Evolutionary conservation across 2,329 filamentous ascomycete genomes (phyloP).

Genomic region (Aspergillus candidus): DNA sequence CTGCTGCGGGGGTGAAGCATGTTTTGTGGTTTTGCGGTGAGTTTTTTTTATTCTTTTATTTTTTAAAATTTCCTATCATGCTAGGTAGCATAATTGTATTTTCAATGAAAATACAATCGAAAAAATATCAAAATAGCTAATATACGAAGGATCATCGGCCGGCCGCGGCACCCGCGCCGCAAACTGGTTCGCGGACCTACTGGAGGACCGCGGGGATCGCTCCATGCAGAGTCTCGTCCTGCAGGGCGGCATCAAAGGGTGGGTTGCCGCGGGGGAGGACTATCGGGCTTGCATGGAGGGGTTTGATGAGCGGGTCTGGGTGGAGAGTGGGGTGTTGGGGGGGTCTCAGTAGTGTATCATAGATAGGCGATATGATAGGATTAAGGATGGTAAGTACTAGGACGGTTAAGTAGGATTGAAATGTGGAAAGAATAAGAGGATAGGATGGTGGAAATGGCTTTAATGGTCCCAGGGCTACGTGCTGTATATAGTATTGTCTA

Average conservation of each 20-base stretch:
- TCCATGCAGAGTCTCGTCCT: slow-evolving; percentile 47
- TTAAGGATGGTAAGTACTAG: no score
- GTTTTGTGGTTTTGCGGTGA: slow-evolving; percentile 40
- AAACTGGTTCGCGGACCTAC: slow-evolving; percentile 51
- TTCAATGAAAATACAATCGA: no score
- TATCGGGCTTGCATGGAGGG: slow-evolving; percentile 46
- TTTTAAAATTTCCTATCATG: not conserved
- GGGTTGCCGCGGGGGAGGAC: slow-evolving; percentile 45
- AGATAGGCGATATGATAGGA: no score
- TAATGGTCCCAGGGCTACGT: not conserved
- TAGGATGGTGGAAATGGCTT: no score
- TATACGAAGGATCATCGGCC: slow-evolving; percentile 45
- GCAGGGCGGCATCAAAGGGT: slow-evolving; percentile 50
- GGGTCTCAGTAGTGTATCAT: no score
- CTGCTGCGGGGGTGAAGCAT: slow-evolving; percentile 23
- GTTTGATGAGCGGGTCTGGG: no score
- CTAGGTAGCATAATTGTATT: not conserved
- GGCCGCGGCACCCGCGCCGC: slow-evolving; percentile 52
- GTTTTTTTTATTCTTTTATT: slow-evolving; percentile 6
- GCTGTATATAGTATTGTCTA: not conserved
- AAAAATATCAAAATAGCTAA: not conserved
- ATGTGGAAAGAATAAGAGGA: not conserved
- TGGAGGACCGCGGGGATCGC: slow-evolving; percentile 37
- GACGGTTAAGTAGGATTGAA: no score
- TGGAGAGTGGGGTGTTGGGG: no score